These are phyloP conservation scores for Lanmaoa rubissima DNA, from an alignment of 768 basidiomycete genomes.

Conservation along the genomic window DNA sequence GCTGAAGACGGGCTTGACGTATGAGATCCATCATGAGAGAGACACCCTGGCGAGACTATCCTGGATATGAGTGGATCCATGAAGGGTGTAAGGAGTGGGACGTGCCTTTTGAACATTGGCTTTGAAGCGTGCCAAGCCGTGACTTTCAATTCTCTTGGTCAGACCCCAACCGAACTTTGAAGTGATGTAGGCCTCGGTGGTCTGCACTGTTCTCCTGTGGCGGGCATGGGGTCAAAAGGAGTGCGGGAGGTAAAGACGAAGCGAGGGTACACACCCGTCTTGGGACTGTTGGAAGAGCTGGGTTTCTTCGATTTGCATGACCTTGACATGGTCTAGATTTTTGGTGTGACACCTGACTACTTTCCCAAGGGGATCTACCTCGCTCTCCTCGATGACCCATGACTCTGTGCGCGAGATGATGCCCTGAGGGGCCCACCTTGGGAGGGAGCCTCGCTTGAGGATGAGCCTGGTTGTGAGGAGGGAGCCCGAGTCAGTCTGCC, in stretches of 20 bases:
- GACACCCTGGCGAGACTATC: constrained; percentile 83
- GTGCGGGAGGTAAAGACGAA: background rate
- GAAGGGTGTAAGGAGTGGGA: constrained; percentile 5
- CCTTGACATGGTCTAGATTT: constrained; percentile 92
- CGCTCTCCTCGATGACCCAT: constrained; percentile 94
- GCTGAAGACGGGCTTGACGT: constrained; percentile 69
- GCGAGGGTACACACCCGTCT: constrained; percentile 57
- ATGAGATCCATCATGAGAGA: constrained; percentile 75
- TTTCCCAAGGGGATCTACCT: constrained; percentile 82
- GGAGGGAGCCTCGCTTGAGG: constrained; percentile 87
- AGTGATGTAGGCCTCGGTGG: constrained; percentile 82
- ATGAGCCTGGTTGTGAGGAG: constrained; percentile 88
- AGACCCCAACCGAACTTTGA: constrained; percentile 91
- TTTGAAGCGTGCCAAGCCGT: constrained; percentile 82
- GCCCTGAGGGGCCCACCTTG: constrained; percentile 85
- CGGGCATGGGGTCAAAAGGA: constrained; percentile 3
- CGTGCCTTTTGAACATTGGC: constrained; percentile 81
- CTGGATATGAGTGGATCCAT: constrained; percentile 1
- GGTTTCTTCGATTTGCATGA: constrained; percentile 89
- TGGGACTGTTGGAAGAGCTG: constrained; percentile 65
- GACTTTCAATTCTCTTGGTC: constrained; percentile 82
- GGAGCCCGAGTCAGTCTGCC: constrained; percentile 66
- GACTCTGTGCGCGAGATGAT: constrained; percentile 84
- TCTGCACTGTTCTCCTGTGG: constrained; percentile 74
- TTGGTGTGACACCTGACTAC: constrained; percentile 75